These are phyloP conservation scores for Smittium culicis DNA, from an alignment of 371 early-diverging fungal genomes.

Conservation along the genomic window DNA sequence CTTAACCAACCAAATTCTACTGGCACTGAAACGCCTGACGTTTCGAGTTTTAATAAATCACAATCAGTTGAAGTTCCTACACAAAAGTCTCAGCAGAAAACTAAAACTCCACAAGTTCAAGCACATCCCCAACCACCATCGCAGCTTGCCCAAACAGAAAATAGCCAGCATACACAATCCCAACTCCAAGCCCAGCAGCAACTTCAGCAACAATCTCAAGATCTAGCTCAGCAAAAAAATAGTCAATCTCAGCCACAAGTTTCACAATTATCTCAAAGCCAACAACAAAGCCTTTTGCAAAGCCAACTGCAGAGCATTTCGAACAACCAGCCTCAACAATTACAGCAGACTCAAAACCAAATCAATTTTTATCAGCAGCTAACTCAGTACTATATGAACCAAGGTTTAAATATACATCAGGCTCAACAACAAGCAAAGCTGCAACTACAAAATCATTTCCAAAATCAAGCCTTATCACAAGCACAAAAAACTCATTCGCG, in stretches of 20 bases:
- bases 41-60: no score
- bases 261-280: no score
- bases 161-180: constrained; percentile 10
- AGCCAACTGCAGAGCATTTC: neutral
- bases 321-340: neutral
- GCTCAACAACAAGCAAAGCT: constrained; percentile 7
- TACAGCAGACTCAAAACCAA: neutral
- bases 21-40: no score
- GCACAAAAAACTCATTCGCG: no score
- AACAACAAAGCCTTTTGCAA: no score
- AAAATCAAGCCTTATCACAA: neutral
- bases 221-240: constrained; percentile 8
- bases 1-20: no score
- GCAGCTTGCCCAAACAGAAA: constrained; percentile 13
- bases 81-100: neutral
- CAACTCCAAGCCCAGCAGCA: constrained; percentile 7
- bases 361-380: neutral
- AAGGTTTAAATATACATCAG: neutral
- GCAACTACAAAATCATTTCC: neutral
- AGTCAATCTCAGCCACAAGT: no score
- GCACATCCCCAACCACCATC: neutral
- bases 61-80: neutral
- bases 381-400: constrained; percentile 3
- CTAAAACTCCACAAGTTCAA: neutral
- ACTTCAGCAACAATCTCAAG: constrained; percentile 9